phyloP scores from a whole-genome alignment of 2,329 filamentous ascomycete genomes.

The Cladobotryum protrusum region DNA sequence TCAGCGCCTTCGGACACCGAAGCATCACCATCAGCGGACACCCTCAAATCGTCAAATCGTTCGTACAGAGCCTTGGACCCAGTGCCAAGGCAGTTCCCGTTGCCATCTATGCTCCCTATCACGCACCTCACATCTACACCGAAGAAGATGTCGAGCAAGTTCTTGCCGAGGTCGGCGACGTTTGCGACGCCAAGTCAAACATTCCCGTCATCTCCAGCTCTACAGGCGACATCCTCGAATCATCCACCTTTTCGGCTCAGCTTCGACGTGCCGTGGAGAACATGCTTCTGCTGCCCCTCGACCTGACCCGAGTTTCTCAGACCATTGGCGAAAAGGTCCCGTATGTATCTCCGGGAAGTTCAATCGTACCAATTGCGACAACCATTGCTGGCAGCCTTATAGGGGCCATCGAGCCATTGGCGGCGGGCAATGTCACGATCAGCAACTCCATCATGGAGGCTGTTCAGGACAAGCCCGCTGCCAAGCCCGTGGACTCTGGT shows the following conservation, averaged over 20 bases:
- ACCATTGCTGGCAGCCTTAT: too few relatives aligned
- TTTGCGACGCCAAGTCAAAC: too few relatives aligned
- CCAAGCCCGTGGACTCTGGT: too few relatives aligned
- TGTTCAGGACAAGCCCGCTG: too few relatives aligned
- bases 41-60: conserved; percentile 1
- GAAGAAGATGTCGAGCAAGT: conserved; percentile 1
- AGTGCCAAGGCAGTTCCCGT: background rate
- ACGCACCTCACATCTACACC: conserved; percentile 6
- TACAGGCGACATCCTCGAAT: too few relatives aligned
- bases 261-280: conserved; percentile 1
- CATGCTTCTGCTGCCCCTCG: conserved; percentile 3
- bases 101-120: conserved; percentile 3
- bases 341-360: too few relatives aligned
- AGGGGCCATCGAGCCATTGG: too few relatives aligned
- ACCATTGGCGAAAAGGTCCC: too few relatives aligned
- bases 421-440: too few relatives aligned
- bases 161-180: conserved; percentile 1
- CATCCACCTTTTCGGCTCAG: background rate
- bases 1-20: conserved; percentile 5
- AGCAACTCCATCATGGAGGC: too few relatives aligned
- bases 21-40: conserved; percentile 7
- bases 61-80: background rate
- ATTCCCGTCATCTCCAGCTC: too few relatives aligned
- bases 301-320: background rate
- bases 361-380: too few relatives aligned